Evolutionary conservation across 805 yeast species (phyloP), one percentile per base, ranked within the genome.

Genomic region (Dipodascus albidus): DNA sequence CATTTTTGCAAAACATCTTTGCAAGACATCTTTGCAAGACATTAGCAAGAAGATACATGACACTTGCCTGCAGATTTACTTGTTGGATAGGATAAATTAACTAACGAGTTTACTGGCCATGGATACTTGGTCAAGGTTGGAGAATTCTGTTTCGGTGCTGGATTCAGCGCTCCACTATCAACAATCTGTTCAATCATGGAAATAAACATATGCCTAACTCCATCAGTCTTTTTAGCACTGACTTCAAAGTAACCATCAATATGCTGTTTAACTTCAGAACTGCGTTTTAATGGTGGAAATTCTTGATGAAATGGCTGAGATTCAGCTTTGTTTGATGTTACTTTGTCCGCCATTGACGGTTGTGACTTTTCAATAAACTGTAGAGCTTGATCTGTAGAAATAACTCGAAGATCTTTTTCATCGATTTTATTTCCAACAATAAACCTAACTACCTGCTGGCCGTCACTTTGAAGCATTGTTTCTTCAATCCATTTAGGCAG

Each of bases 241-340:
- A 75, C 76, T 60, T 74, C 79, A 57, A 72, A 75, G 48, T 71
- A 70, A 1, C 75, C 76, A 23, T 68, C 65, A 41, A 75, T 69
- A 19, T 21, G 31, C n/a, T 8, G 31, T 22, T 21, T 4, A 15
- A 4, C 17, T n/a, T 47, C 31, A 47, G 44, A 38, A 11, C n/a
- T 14, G 9, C 11, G 33, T 6, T 6, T 11, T 27, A 11, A 27
- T 27, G 11, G 9, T 8, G 44, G 8, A 14, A 11, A 38, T 38
- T 38, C 44, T 38, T 38, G 17, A 19, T 38, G 44, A 38, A 38
- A 38, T 38, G 44, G 44, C 20, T 38, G 14, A 6, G 44, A 38
- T 38, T 8, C 44, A 4, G 4, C 6, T 17, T 19, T 14, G 44
- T 4, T 4, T 4, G 15, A 8, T 6, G 44, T 6, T 4, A 4